A percentile compares a stretch with the other conserved stretches of the same genome.
These are phyloP conservation scores for Candida bentonensis DNA, from an alignment of 805 yeast species.

Conservation along the genomic window DNA sequence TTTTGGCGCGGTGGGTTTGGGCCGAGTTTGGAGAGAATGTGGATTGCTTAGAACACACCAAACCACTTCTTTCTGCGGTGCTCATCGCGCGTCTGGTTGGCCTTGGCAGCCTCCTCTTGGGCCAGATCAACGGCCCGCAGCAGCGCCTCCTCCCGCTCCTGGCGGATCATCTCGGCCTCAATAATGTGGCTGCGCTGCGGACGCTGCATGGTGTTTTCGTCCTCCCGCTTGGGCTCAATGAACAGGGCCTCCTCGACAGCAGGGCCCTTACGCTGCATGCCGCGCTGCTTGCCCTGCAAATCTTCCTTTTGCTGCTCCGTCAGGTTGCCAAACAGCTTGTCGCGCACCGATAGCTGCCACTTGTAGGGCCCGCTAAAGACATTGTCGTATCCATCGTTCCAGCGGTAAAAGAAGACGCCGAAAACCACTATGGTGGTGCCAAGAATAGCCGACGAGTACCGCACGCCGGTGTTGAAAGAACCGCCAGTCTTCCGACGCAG, in stretches of 20 bases:
- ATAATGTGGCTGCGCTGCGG: slow-evolving; percentile 60
- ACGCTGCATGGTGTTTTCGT: slow-evolving; percentile 40
- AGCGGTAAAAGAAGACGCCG: slow-evolving; percentile 58
- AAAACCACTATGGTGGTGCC: slow-evolving; percentile 38
- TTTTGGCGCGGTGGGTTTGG: too few species aligned
- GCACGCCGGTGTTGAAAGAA: slow-evolving; percentile 46
- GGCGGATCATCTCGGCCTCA: slow-evolving; percentile 59
- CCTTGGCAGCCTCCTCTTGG: slow-evolving; percentile 16
- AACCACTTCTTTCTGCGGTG: background rate
- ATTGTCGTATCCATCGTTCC: slow-evolving; percentile 78
- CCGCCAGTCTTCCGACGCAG: slow-evolving; percentile 44
- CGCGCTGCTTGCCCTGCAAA: slow-evolving; percentile 28
- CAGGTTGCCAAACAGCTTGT: slow-evolving; percentile 37
- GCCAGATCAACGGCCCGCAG: slow-evolving; percentile 34
- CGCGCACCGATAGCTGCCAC: slow-evolving; percentile 41
- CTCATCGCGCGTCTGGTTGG: background rate
- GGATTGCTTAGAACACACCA: background rate
- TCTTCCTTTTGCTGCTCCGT: slow-evolving; percentile 51
- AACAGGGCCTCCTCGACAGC: slow-evolving; percentile 22
- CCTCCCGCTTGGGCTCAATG: slow-evolving; percentile 21
- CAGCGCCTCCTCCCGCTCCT: slow-evolving; percentile 48
- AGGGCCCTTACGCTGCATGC: slow-evolving; percentile 17
- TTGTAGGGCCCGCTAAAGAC: slow-evolving; percentile 58
- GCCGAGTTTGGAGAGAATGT: too few species aligned
- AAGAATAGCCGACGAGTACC: slow-evolving; percentile 37